These are phyloP conservation scores for Arthrinium puccinioides DNA, from an alignment of 2,329 filamentous ascomycete genomes.

Conservation along the genomic window DNA sequence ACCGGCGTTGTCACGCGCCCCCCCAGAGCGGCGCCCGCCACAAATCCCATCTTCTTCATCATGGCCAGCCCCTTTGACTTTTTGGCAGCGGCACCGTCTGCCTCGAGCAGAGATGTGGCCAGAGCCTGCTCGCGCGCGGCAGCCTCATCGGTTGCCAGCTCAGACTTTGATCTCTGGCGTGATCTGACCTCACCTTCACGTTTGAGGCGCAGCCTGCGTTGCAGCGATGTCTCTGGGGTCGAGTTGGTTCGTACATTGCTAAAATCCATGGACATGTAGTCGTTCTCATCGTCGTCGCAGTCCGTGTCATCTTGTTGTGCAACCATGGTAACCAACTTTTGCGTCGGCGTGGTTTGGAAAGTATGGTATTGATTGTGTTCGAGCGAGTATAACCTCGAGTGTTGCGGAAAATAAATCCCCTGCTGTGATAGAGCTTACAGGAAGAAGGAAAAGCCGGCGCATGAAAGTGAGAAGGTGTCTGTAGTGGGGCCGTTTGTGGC, in stretches of 20 bases:
- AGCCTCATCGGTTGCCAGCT: slow-evolving; percentile 68
- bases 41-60: slow-evolving; percentile 96
- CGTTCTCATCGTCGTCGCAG: slow-evolving; percentile 61
- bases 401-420: no score
- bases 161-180: slow-evolving; percentile 70
- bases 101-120: slow-evolving; percentile 59
- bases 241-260: slow-evolving; percentile 49
- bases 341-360: no score
- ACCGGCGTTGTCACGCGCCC: slow-evolving; percentile 38
- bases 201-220: slow-evolving; percentile 44
- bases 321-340: no score
- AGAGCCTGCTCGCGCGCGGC: slow-evolving; percentile 69
- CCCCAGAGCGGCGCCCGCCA: slow-evolving; percentile 66
- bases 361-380: no score
- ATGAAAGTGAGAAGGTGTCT: no score
- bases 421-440: no score
- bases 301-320: no score
- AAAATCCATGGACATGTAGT: slow-evolving; percentile 97
- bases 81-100: slow-evolving; percentile 38
- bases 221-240: slow-evolving; percentile 48
- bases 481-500: no score
- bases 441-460: no score
- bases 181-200: slow-evolving; percentile 62
- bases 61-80: slow-evolving; percentile 86
- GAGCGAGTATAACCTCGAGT: no score